phyloP scores from a whole-genome alignment of 306 rosid genomes.

The Oxytropis ochrocephala region DNA sequence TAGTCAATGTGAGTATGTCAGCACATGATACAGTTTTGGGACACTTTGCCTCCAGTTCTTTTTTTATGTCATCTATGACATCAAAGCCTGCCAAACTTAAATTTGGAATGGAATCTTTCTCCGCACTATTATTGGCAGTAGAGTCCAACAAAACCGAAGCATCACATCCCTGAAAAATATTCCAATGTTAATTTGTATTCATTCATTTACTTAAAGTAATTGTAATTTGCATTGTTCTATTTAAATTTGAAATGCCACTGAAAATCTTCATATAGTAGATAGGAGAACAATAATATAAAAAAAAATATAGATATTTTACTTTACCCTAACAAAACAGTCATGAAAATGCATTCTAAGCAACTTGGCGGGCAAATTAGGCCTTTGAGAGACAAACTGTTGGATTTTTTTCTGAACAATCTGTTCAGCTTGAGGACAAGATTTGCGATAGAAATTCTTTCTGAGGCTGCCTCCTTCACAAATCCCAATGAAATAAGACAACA shows the following conservation, averaged over 20 bases:
- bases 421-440: slow-evolving; percentile 40
- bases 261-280: neutral
- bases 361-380: slow-evolving; percentile 41
- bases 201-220: neutral
- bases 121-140: slow-evolving; percentile 28
- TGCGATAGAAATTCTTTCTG: slow-evolving; percentile 33
- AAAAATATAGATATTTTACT: neutral
- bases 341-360: slow-evolving; percentile 60
- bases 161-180: slow-evolving; percentile 48
- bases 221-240: neutral
- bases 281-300: neutral
- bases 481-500: slow-evolving; percentile 10
- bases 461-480: slow-evolving; percentile 37
- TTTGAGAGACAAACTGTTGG: slow-evolving; percentile 27
- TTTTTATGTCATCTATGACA: slow-evolving; percentile 49
- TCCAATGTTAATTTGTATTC: neutral
- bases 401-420: slow-evolving; percentile 23
- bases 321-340: slow-evolving; percentile 62
- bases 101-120: slow-evolving; percentile 43
- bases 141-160: slow-evolving; percentile 51
- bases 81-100: slow-evolving; percentile 40
- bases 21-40: slow-evolving; percentile 56
- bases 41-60: slow-evolving; percentile 33
- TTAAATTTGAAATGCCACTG: neutral
- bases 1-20: slow-evolving; percentile 45